Evolutionary conservation across 768 basidiomycete species (phyloP).

Genomic region (Boletales sp.): DNA sequence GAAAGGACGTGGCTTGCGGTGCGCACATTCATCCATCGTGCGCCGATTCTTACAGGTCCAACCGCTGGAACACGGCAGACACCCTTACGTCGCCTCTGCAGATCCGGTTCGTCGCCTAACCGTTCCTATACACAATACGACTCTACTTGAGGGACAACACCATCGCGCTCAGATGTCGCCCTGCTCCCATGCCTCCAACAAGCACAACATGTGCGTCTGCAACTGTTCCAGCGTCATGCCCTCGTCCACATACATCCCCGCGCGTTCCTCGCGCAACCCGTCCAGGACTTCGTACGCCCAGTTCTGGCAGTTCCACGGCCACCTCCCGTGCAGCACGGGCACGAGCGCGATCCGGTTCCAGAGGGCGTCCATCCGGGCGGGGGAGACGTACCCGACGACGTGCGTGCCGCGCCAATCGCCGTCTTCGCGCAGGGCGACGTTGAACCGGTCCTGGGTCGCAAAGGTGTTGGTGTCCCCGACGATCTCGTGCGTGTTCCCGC

Average conservation of each 20-base stretch:
- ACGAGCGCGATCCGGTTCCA: constrained; percentile 13
- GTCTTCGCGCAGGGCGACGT: constrained; percentile 6
- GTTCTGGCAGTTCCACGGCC: constrained; percentile 26
- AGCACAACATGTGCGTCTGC: constrained; percentile 23
- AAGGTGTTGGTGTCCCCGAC: constrained; percentile 24
- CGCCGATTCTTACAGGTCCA: no score
- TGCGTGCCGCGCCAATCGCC: constrained; percentile 23
- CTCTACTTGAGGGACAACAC: no score
- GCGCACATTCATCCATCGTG: no score
- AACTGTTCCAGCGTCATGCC: constrained; percentile 11
- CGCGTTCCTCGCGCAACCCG: constrained; percentile 3
- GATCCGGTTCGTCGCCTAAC: no score
- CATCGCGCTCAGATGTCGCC: constrained; percentile 17
- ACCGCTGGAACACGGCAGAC: no score
- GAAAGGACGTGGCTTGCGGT: no score
- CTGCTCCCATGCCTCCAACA: constrained; percentile 29
- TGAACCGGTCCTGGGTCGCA: constrained; percentile 8
- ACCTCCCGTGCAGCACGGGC: constrained; percentile 11
- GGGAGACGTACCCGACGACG: constrained; percentile 19
- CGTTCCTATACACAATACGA: no score
- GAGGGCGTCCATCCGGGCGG: constrained; percentile 6
- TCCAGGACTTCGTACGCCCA: constrained; percentile 25
- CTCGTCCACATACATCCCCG: constrained; percentile 14
- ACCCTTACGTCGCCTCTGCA: no score
- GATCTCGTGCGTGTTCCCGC: constrained; percentile 25